Percentiles rank a stretch among this genome's conserved stretches.
Evolutionary conservation across 805 yeast genomes (phyloP).

Genomic region (Lachancea mirantina): DNA sequence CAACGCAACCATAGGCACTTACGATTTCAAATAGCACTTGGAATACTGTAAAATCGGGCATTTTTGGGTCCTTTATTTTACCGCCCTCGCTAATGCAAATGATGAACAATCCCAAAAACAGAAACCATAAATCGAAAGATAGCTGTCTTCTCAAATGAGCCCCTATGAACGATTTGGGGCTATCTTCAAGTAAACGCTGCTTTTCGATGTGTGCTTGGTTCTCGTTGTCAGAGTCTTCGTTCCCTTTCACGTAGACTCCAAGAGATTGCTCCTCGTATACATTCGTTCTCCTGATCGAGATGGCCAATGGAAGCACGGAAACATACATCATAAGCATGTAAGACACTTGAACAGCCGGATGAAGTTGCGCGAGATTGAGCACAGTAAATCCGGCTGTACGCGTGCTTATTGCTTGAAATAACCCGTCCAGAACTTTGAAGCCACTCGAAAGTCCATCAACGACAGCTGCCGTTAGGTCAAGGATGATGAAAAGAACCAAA

Average conservation of each 20-base stretch:
- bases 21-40: slow-evolving; percentile 77
- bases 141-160: slow-evolving; percentile 87
- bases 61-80: slow-evolving; percentile 40
- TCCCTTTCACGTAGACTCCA: slow-evolving; percentile 63
- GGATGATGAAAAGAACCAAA: slow-evolving; percentile 66
- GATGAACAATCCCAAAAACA: slow-evolving; percentile 76
- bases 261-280: slow-evolving; percentile 96
- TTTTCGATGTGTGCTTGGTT: slow-evolving; percentile 15
- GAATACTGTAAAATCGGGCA: slow-evolving; percentile 57
- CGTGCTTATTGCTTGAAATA: slow-evolving; percentile 85
- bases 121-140: slow-evolving; percentile 91
- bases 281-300: slow-evolving; percentile 91
- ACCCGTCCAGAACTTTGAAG: slow-evolving; percentile 67
- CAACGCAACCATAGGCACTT: slow-evolving; percentile 96
- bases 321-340: slow-evolving; percentile 98
- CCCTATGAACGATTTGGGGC: slow-evolving; percentile 59
- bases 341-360: slow-evolving; percentile 89
- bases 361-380: slow-evolving; percentile 59
- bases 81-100: slow-evolving; percentile 81
- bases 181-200: slow-evolving; percentile 23
- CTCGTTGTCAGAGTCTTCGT: slow-evolving; percentile 22
- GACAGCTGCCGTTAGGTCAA: slow-evolving; percentile 55
- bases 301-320: slow-evolving; percentile 92
- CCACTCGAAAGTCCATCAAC: slow-evolving; percentile 56
- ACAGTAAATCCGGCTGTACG: slow-evolving; percentile 90